These are phyloP conservation scores for Pilatotrama ljubarskyi DNA, from an alignment of 768 basidiomycete species.

Conservation along the genomic window DNA sequence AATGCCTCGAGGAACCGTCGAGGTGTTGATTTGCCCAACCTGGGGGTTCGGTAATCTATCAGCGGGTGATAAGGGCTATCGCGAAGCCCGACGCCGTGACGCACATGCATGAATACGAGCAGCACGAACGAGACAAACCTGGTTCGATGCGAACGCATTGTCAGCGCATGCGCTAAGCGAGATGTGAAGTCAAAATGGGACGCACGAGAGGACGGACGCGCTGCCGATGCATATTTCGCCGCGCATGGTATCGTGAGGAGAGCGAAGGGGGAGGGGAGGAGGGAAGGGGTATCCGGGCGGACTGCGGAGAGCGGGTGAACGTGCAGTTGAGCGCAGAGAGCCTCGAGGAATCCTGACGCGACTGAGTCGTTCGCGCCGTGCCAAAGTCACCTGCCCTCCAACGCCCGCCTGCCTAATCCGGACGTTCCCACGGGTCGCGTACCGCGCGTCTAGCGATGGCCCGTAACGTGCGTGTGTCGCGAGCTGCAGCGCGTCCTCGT, in stretches of 20 bases:
- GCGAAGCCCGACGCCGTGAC: constrained; percentile 30
- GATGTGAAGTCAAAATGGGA: constrained; percentile 13
- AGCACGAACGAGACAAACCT: constrained; percentile 52
- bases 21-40: constrained; percentile 84
- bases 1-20: constrained; percentile 67
- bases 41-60: constrained; percentile 30
- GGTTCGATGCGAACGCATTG: constrained; percentile 27
- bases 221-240: constrained; percentile 77
- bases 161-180: background rate
- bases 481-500: background rate
- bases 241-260: constrained; percentile 44
- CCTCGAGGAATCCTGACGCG: constrained; percentile 22
- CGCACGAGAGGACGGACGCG: constrained; percentile 73
- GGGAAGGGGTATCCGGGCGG: constrained; percentile 17
- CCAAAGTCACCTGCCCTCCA: constrained; percentile 2
- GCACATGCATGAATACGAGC: constrained; percentile 80
- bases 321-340: constrained; percentile 16
- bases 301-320: constrained; percentile 6
- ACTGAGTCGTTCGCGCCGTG: constrained; percentile 2
- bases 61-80: constrained; percentile 14
- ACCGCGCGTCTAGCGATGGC: background rate
- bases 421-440: constrained; percentile 12
- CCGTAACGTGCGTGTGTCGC: constrained; percentile 9
- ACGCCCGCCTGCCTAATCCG: background rate
- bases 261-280: constrained; percentile 14